phyloP scores from a whole-genome alignment of 331 rosid genomes.

The Arachis monticola region DNA sequence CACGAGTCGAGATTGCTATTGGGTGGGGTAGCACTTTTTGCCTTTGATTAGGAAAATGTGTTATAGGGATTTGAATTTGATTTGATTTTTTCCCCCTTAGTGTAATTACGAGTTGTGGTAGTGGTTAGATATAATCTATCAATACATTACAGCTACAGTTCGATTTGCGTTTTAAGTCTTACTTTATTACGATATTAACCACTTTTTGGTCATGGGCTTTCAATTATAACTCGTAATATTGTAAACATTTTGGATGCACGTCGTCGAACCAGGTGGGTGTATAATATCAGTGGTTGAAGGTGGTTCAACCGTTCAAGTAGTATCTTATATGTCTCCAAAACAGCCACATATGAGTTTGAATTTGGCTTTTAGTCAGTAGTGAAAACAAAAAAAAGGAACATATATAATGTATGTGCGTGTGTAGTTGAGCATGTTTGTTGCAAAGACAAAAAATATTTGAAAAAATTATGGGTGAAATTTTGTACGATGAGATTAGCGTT shows the following conservation, averaged over 20 bases:
- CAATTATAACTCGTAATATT: not conserved
- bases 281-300: too few relatives aligned
- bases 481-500: not conserved
- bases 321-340: too few relatives aligned
- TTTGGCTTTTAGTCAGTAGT: too few relatives aligned
- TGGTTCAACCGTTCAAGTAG: not conserved
- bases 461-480: too few relatives aligned
- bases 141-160: not conserved
- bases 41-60: not conserved
- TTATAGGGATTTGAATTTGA: not conserved
- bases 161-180: not conserved
- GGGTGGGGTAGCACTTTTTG: slow-evolving; percentile 13
- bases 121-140: not conserved
- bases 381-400: too few relatives aligned
- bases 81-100: too few relatives aligned
- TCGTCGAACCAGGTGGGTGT: not conserved
- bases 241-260: not conserved
- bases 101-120: not conserved
- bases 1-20: slow-evolving; percentile 3
- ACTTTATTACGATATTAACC: not conserved
- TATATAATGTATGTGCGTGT: too few relatives aligned
- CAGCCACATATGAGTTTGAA: too few relatives aligned
- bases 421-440: too few relatives aligned
- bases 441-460: too few relatives aligned
- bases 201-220: not conserved